Evolutionary conservation across 2,329 filamentous ascomycete species (phyloP), one percentile per base, ranked within the genome.

Genomic region (Cordyceps cicadae): DNA sequence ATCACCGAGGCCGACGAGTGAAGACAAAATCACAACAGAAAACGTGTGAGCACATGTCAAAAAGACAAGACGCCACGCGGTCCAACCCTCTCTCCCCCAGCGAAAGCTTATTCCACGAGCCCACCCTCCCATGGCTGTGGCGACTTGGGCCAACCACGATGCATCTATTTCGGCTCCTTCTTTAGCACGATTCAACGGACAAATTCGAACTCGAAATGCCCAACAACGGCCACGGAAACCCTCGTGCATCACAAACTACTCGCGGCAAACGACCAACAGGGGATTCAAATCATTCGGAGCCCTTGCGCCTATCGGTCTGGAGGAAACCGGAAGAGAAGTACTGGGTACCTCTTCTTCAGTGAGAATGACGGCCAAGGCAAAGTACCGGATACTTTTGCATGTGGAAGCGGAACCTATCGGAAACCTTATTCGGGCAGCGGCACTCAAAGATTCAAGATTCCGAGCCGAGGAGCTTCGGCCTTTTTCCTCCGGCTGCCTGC

Each of bases 1-100:
- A 85, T 85, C 68, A 68, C 75, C 66, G 83, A 86, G 73, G 59
- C 50, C 5, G 55, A 59, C 3, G 57, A 60, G 50, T 60, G 51
- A 60, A n/a, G 19, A 24, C n/a, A 24, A 24, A 24, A 24, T 24
- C 4, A 24, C 24, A 24, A 24, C 4, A 24, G 3, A 24, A 24
- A 17, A 3, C 4, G 34, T n/a, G 39, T n/a, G 39, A n/a, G 39
- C 21, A 41, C 51, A 54, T 55, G 41, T 55, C 9, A 55, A 19
- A 19, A 34, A 12, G 39, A n/a, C n/a, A n/a, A n/a, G n/a, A n/a
- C n/a, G n/a, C n/a, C n/a, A n/a, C n/a, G n/a, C n/a, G n/a, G n/a
- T n/a, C n/a, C n/a, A n/a, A n/a, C n/a, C n/a, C n/a, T n/a, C n/a
- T n/a, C n/a, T 7, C 17, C 53, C 39, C 15, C 39, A 29, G 39